Base-by-base conservation (phyloP, 2,329 filamentous ascomycete species). In the Fusarium sp. region DNA sequence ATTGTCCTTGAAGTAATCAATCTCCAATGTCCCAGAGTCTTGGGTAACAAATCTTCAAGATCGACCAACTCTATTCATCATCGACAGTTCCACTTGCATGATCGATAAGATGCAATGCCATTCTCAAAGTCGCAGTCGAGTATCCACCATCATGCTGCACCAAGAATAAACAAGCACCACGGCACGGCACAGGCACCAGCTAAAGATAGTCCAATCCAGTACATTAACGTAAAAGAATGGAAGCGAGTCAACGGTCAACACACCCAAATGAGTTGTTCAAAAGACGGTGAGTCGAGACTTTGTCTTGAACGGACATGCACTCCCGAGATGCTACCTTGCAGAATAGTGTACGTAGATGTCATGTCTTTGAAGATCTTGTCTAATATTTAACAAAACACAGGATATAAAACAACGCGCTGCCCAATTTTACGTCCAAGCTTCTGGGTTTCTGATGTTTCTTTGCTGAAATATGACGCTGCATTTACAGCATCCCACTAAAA, bases 201-300 rank as follows among this genome's bases (percentile, higher is more conserved):
- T 55, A 51, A 48, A 55, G 30, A 43, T 45, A n/a, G 34, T 11
- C 18, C 18, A 37, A 3, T 37, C 2, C 34, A 37, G 34, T 12
- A 49, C n/a, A 18, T 10, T 34, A 49, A 11, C 20, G 28, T 23
- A 23, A 37, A 37, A 37, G 34, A 37, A 37, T 37, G 34, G 55
- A 62, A 51, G 51, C 48, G 56, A 67, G 47, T n/a, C 20, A 56
- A 47, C 34, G 62, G 54, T 64, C 53, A 49, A 47, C 55, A 20
- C 32, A 51, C 37, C 23, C 41, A n/a, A 37, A 25, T 45, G 37
- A 27, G 28, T 34, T 55, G 27, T 32, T 46, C 62, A 71, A 71
- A 71, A 71, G 68, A 71, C 68, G 68, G 68, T 71, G 68, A 71
- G 68, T 41, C 55, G 40, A 46, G 23, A 9, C 18, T 37, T 18